Evolutionary conservation across 2,329 filamentous ascomycete genomes (phyloP).

Genomic region (Sporothrix mexicana): DNA sequence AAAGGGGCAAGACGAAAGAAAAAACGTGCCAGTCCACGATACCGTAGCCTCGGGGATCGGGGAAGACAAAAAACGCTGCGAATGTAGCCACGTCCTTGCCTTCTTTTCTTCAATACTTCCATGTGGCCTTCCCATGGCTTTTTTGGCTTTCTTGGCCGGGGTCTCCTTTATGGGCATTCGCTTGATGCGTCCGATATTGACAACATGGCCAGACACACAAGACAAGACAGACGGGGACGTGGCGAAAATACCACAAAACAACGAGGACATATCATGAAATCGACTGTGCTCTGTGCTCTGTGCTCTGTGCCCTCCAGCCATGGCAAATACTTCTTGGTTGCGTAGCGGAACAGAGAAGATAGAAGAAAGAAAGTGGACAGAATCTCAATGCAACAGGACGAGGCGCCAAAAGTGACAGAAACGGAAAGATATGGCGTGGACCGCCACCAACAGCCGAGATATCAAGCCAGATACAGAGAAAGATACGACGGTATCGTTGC

Average conservation of each 20-base stretch:
- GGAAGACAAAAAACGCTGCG: neutral
- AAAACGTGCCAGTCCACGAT: neutral
- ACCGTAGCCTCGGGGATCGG: neutral
- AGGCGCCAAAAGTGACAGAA: neutral
- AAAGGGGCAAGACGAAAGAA: neutral
- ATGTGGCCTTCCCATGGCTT: neutral
- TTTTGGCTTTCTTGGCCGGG: neutral
- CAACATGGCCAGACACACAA: neutral
- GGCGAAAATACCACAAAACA: neutral
- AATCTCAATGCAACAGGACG: conserved; percentile 9
- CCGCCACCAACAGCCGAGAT: neutral
- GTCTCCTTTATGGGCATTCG: neutral
- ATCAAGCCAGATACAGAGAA: too few species aligned
- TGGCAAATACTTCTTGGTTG: conserved; percentile 17
- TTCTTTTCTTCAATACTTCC: neutral
- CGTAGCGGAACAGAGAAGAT: neutral
- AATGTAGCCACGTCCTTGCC: neutral
- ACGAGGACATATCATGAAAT: neutral
- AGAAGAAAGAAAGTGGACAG: neutral
- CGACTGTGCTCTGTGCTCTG: too few species aligned
- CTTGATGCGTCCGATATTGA: neutral
- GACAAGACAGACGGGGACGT: neutral
- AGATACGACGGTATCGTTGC: neutral
- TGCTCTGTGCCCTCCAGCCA: too few species aligned
- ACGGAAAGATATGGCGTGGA: conserved; percentile 1